phyloP scores from a whole-genome alignment of 345 rosid species.

The Eucalyptus tenuipes region DNA sequence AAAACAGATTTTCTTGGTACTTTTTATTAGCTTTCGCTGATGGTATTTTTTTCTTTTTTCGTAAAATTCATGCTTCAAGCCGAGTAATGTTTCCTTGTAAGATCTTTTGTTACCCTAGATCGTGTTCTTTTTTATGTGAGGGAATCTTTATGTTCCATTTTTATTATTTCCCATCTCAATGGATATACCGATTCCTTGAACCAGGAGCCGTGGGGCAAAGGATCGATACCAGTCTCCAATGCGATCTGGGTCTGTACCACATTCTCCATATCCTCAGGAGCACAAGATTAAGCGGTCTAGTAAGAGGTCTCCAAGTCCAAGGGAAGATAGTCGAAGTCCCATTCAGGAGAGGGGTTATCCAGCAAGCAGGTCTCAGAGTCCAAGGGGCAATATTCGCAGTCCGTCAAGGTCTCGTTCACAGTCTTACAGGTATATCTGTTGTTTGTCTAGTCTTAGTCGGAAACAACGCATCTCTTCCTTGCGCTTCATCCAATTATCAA shows the following conservation, averaged over 20 bases:
- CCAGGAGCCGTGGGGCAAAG: conserved; percentile 31
- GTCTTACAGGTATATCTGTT: conserved; percentile 35
- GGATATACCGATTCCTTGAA: neutral
- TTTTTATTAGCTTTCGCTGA: neutral
- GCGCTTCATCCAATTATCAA: neutral
- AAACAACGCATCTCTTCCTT: neutral
- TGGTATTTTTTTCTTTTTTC: neutral
- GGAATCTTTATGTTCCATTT: neutral
- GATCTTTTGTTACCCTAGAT: neutral
- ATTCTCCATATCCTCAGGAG: conserved; percentile 40
- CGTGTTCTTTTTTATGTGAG: neutral
- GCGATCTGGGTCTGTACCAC: conserved; percentile 46
- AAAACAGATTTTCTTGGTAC: neutral
- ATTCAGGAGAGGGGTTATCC: conserved; percentile 23
- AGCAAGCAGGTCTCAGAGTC: conserved; percentile 32
- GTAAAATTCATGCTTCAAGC: neutral
- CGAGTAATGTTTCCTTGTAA: neutral
- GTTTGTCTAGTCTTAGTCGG: neutral
- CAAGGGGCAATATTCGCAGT: conserved; percentile 15
- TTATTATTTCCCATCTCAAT: neutral
- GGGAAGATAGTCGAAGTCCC: conserved; percentile 26
- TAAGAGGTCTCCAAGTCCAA: conserved; percentile 33
- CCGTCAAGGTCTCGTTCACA: conserved; percentile 41
- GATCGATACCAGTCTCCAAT: conserved; percentile 33
- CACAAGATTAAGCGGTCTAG: conserved; percentile 23